Evolutionary conservation across 257 asterid genomes (phyloP), one percentile per base, ranked within the genome.

Genomic region (Paulownia fortunei): DNA sequence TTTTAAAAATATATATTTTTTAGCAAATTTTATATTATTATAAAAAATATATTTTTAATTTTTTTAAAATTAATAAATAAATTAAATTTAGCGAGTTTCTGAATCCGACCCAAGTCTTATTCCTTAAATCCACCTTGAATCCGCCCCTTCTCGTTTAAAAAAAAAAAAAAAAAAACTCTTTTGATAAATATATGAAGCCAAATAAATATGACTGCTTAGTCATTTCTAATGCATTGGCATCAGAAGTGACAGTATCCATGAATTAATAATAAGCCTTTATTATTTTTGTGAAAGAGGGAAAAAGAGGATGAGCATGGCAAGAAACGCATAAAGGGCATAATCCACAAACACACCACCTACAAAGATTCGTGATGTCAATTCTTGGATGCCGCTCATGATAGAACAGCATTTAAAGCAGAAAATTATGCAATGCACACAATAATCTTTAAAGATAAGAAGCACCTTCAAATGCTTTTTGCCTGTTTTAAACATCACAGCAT

Each of bases 281-380:
- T 34, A 44, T 8, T 16, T 64, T 52, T 49, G 69, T 12, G 62
- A 18, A 24, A 0, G 69, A 39, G 56, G 24, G 30, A 41, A 74
- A 36, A 74, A 60, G 54, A 61, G 71, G 42, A 39, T 18, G 69
- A 63, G 64, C 69, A 81, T 62, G 69, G 81, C 23, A 67, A 69
- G 79, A 76, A 82, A 66, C 54, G 84, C 82, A 76, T 79, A 82
- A 82, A 82, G 84, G 37, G 61, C 44, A 51, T 19, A 18, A 30
- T n/a, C 84, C 84, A 83, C 84, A 49, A 59, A 73, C 76, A 73
- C 76, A 27, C 12, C 42, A 75, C 72, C 70, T 4, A 26, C 49
- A 24, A 77, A 67, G 44, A 83, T 80, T 80, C 85, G 27, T 27
- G 3, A 30, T 65, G 72, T 32, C 79, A 78, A 60, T 62, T 83